Percentiles rank a stretch among this genome's conserved stretches.
phyloP scores from a whole-genome alignment of 2,329 filamentous ascomycete genomes.

The Phoma sp. region DNA sequence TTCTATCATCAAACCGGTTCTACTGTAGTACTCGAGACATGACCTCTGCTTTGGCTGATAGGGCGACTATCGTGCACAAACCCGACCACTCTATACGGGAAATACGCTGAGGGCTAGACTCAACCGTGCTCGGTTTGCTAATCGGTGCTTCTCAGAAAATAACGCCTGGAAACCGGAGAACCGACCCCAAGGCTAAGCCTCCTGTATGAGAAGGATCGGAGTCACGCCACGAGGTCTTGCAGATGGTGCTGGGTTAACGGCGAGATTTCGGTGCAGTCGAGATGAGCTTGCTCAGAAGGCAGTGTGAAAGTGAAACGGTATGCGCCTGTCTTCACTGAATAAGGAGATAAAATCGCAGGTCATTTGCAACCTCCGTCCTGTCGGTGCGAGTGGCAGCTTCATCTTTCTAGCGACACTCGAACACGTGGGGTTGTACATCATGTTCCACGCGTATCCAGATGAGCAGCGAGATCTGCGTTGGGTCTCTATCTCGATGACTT shows the following conservation, averaged over 20 bases:
- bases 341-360: too few relatives aligned
- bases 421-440: background rate
- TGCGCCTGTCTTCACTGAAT: too few relatives aligned
- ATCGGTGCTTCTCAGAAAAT: too few relatives aligned
- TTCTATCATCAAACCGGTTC: too few relatives aligned
- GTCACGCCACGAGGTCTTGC: background rate
- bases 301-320: too few relatives aligned
- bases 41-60: too few relatives aligned
- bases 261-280: background rate
- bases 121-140: too few relatives aligned
- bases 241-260: background rate
- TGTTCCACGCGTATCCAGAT: conserved; percentile 29
- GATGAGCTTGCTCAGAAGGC: background rate
- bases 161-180: background rate
- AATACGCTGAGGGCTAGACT: too few relatives aligned
- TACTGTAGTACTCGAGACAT: too few relatives aligned
- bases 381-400: background rate
- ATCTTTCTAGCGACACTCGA: background rate
- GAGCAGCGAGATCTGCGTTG: conserved; percentile 31
- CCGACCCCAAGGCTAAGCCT: background rate
- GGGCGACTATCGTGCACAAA: too few relatives aligned
- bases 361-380: too few relatives aligned
- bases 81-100: too few relatives aligned
- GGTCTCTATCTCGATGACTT: conserved; percentile 27
- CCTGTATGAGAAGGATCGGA: background rate